A percentile compares a stretch with the other conserved stretches of the same genome.
These are phyloP conservation scores for Dryadomyces quercus-mongolicae DNA, from an alignment of 2,329 filamentous ascomycete species.

Conservation along the genomic window DNA sequence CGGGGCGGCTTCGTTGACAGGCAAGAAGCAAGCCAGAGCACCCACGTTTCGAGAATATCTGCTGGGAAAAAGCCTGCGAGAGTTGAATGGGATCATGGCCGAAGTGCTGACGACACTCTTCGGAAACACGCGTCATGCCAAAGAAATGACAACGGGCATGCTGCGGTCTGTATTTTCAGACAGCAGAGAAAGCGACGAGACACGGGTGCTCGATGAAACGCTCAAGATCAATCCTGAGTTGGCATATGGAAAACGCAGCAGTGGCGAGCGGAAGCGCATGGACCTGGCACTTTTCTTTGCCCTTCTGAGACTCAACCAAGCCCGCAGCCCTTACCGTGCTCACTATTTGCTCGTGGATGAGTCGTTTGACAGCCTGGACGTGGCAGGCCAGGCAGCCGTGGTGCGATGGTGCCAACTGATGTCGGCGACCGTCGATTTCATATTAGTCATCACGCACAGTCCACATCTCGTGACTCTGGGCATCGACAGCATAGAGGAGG, in stretches of 20 bases:
- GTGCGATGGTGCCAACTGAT: conserved; percentile 3
- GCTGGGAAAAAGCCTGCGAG: conserved; percentile 15
- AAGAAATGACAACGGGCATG: conserved; percentile 15
- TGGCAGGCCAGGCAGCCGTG: conserved; percentile 17
- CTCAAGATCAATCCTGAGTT: conserved; percentile 12
- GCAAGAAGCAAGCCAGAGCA: conserved; percentile 4
- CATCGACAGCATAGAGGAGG: background rate
- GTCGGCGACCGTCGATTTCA: background rate
- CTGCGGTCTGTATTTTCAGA: conserved; percentile 13
- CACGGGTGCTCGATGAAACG: conserved; percentile 14
- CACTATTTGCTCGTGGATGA: conserved; percentile 22
- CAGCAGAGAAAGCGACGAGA: background rate
- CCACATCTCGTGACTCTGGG: background rate
- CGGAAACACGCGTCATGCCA: conserved; percentile 16
- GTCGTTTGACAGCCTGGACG: conserved; percentile 21
- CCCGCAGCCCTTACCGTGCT: conserved; percentile 17
- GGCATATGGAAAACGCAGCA: conserved; percentile 20
- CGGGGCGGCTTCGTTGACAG: background rate
- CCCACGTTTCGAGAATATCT: conserved; percentile 17
- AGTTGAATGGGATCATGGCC: conserved; percentile 17
- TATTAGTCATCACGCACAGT: background rate
- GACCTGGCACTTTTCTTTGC: conserved; percentile 23
- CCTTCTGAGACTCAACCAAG: conserved; percentile 17
- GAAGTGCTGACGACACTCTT: conserved; percentile 19
- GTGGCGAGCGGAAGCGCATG: conserved; percentile 23